Evolutionary conservation across 345 rosid genomes (phyloP).

Genomic region (Noccaea bulbosa): DNA sequence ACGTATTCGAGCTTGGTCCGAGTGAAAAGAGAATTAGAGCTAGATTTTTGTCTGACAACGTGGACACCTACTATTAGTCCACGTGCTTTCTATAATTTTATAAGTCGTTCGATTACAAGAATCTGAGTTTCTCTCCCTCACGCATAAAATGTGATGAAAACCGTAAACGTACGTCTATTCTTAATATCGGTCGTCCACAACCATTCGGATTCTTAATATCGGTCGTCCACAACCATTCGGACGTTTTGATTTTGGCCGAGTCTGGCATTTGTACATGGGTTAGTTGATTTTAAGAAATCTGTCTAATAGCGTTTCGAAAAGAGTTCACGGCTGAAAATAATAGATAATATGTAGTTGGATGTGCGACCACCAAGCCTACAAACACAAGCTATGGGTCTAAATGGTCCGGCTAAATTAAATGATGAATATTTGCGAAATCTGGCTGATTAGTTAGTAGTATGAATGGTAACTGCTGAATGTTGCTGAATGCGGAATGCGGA

Average conservation of each 20-base stretch:
- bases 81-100: slow-evolving; percentile 50
- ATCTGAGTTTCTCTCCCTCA: background rate
- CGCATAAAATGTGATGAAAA: background rate
- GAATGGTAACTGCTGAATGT: too few relatives aligned
- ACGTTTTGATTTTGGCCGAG: background rate
- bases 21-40: background rate
- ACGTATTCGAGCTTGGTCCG: slow-evolving; percentile 8
- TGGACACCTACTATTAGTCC: slow-evolving; percentile 47
- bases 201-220: background rate
- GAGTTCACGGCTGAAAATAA: too few relatives aligned
- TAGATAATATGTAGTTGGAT: too few relatives aligned
- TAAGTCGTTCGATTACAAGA: background rate
- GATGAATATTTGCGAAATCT: too few relatives aligned
- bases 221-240: background rate
- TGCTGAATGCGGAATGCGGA: too few relatives aligned
- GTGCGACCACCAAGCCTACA: too few relatives aligned
- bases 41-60: slow-evolving; percentile 16
- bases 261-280: too few relatives aligned
- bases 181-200: background rate
- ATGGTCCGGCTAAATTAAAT: too few relatives aligned
- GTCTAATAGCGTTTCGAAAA: too few relatives aligned
- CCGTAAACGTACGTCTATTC: background rate
- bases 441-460: too few relatives aligned
- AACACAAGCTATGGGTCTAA: too few relatives aligned
- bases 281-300: too few relatives aligned